Conservation (phyloP, 139 green algal species). For the Auxenochlorella pyrenoidosa region DNA sequence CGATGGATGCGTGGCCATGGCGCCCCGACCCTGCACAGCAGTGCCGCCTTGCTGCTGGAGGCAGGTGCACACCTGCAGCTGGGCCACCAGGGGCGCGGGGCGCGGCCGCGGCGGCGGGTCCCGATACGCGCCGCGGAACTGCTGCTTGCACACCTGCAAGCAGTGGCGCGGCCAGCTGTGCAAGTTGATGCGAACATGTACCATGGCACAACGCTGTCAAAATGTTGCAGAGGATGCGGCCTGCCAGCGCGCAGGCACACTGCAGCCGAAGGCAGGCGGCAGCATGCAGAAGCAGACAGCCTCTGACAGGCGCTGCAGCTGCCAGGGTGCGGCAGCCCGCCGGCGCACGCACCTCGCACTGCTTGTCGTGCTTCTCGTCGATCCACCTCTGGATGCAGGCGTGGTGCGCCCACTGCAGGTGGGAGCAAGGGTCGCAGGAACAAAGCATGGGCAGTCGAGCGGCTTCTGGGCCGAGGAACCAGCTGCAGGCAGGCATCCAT, state of each 20-base stretch:
- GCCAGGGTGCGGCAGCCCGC: too few species aligned
- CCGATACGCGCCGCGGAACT: not conserved
- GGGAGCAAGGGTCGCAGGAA: not conserved
- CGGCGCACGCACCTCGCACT: not conserved
- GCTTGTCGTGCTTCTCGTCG: slow-evolving; percentile 19
- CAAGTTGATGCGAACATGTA: not conserved
- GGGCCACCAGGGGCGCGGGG: not conserved
- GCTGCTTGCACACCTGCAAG: slow-evolving; percentile 1
- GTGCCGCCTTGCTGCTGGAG: too few species aligned
- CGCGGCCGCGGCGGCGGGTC: slow-evolving; percentile 3
- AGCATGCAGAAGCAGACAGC: not conserved
- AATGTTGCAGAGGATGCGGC: too few species aligned
- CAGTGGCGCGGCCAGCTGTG: not conserved
- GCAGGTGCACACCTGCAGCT: not conserved
- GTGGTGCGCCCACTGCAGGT: slow-evolving; percentile 32
- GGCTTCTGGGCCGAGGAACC: not conserved
- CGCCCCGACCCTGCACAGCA: not conserved
- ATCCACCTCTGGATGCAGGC: slow-evolving; percentile 15
- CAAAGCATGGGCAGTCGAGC: not conserved
- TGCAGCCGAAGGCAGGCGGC: too few species aligned
- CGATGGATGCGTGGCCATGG: too few species aligned
- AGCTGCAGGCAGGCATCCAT: too few species aligned
- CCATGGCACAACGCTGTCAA: too few species aligned
- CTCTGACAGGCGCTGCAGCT: too few species aligned
- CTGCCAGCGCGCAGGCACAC: too few species aligned